phyloP scores from a whole-genome alignment of 768 basidiomycete genomes.

The Crassisporium funariophilum region DNA sequence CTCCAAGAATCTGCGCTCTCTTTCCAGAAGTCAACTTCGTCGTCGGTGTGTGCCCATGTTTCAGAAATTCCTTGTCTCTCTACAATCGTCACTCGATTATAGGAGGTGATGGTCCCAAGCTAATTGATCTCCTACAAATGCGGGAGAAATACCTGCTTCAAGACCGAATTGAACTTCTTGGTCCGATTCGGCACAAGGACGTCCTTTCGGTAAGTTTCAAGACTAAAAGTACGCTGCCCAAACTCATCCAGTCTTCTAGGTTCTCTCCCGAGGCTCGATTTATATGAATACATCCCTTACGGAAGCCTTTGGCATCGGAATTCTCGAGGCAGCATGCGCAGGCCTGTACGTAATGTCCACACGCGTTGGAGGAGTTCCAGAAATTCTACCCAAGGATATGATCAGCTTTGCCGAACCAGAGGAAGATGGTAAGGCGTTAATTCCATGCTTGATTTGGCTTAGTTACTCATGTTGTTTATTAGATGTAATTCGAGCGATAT shows the following conservation, averaged over 20 bases:
- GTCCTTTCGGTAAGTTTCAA: conserved; percentile 68
- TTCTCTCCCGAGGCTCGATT: conserved; percentile 85
- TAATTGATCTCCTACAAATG: conserved; percentile 94
- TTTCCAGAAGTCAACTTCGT: conserved; percentile 90
- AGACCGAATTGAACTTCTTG: conserved; percentile 89
- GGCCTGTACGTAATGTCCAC: conserved; percentile 95
- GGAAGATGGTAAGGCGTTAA: conserved; percentile 74
- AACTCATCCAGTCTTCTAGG: conserved; percentile 41
- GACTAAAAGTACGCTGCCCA: neutral
- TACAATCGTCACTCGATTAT: conserved; percentile 1
- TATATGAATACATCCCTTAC: conserved; percentile 96
- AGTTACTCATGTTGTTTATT: conserved; percentile 2
- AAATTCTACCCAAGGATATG: conserved; percentile 92
- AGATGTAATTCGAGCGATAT: conserved; percentile 87
- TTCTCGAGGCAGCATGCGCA: conserved; percentile 93
- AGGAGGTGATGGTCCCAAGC: conserved; percentile 96
- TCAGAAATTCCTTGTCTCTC: no score
- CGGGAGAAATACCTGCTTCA: conserved; percentile 88
- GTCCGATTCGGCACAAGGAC: conserved; percentile 76
- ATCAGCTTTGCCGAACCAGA: conserved; percentile 94
- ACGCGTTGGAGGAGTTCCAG: conserved; percentile 92
- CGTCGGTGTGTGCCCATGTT: conserved; percentile 58
- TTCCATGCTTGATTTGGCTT: conserved; percentile 1
- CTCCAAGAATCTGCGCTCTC: conserved; percentile 82
- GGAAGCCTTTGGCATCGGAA: conserved; percentile 96